These are phyloP conservation scores for Astragalus glycyphyllos DNA, from an alignment of 306 rosid species.

Conservation along the genomic window DNA sequence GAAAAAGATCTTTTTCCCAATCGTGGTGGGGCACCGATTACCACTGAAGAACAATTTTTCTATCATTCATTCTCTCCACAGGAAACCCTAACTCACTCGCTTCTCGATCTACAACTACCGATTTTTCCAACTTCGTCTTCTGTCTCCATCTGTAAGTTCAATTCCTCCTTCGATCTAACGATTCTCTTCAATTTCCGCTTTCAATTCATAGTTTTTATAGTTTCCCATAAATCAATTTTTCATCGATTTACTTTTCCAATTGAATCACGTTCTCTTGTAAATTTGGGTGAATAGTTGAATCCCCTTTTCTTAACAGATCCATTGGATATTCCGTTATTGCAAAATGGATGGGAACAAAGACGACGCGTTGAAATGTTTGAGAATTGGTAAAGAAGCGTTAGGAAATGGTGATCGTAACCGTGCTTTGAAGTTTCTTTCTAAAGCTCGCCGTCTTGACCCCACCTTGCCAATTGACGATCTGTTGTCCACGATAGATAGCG, in stretches of 20 bases:
- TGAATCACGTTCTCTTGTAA: neutral
- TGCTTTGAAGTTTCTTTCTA: slow-evolving; percentile 70
- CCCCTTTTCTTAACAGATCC: slow-evolving; percentile 18
- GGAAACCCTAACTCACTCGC: slow-evolving; percentile 52
- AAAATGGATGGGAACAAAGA: slow-evolving; percentile 96
- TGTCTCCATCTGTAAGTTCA: slow-evolving; percentile 56
- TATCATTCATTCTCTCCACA: neutral
- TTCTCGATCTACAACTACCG: slow-evolving; percentile 1
- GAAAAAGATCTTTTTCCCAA: neutral
- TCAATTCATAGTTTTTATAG: neutral
- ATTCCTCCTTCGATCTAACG: slow-evolving; percentile 24
- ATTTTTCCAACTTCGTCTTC: slow-evolving; percentile 37
- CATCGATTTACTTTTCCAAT: neutral
- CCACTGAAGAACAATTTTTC: slow-evolving; percentile 28
- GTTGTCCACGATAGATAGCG: slow-evolving; percentile 39
- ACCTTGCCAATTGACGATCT: slow-evolving; percentile 71
- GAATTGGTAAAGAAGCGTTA: slow-evolving; percentile 75
- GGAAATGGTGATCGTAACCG: slow-evolving; percentile 75
- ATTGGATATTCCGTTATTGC: slow-evolving; percentile 1
- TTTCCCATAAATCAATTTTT: neutral
- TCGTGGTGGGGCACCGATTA: slow-evolving; percentile 20
- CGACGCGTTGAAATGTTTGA: slow-evolving; percentile 83
- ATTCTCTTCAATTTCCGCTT: neutral
- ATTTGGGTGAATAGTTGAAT: neutral
- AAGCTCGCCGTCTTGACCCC: slow-evolving; percentile 95